Evolutionary conservation across 768 basidiomycete genomes (phyloP).

Genomic region (Pisolithus microcarpus): DNA sequence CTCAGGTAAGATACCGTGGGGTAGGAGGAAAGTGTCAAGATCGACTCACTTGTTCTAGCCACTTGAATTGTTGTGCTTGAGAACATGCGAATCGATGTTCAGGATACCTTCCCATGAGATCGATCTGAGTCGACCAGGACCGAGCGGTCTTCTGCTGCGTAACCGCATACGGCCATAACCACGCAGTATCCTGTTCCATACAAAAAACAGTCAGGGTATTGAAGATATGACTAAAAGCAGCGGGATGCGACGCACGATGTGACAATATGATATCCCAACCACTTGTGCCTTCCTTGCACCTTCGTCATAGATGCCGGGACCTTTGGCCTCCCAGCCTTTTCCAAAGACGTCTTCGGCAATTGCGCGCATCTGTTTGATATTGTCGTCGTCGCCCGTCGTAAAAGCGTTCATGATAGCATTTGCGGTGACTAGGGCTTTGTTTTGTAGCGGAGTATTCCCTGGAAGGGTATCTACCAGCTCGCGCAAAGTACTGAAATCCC

Average conservation of each 20-base stretch:
- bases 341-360: slow-evolving; percentile 82
- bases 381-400: slow-evolving; percentile 45
- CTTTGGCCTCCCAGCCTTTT: slow-evolving; percentile 73
- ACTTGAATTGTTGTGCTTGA: slow-evolving; percentile 90
- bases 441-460: slow-evolving; percentile 78
- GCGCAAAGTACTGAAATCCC: slow-evolving; percentile 78
- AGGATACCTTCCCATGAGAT: slow-evolving; percentile 94
- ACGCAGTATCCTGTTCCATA: slow-evolving; percentile 23
- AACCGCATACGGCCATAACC: slow-evolving; percentile 91
- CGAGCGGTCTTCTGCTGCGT: slow-evolving; percentile 97
- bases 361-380: slow-evolving; percentile 54
- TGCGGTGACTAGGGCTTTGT: slow-evolving; percentile 63
- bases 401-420: slow-evolving; percentile 94
- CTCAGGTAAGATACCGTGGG: background rate
- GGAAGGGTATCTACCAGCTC: slow-evolving; percentile 70
- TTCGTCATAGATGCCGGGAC: slow-evolving; percentile 64
- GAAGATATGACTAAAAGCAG: no score
- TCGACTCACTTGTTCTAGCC: slow-evolving; percentile 70
- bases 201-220: background rate
- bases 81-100: slow-evolving; percentile 91
- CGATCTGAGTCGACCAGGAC: slow-evolving; percentile 96
- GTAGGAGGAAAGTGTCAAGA: background rate
- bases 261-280: slow-evolving; percentile 60
- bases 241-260: slow-evolving; percentile 18
- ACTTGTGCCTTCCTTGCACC: slow-evolving; percentile 51